These are phyloP conservation scores for Mrakia blollopis DNA, from an alignment of 768 basidiomycete species.

Conservation along the genomic window DNA sequence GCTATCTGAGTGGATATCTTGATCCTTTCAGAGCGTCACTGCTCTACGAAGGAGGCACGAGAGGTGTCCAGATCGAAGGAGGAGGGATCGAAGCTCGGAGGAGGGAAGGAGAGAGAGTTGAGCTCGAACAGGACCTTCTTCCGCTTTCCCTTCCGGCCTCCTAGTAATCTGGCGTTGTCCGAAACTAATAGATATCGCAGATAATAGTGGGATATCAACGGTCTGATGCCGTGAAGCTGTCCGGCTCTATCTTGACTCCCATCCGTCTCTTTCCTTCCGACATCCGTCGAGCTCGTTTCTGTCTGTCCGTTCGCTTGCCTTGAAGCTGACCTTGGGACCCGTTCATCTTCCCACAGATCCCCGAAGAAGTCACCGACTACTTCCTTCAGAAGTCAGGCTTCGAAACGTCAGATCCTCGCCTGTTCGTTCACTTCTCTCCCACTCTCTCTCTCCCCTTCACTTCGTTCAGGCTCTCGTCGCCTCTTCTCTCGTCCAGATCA, in stretches of 20 bases:
- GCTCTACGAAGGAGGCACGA: too few species aligned
- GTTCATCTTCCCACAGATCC: slow-evolving; percentile 57
- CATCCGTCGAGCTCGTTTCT: background rate
- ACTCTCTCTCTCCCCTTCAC: slow-evolving; percentile 8
- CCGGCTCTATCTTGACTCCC: too few species aligned
- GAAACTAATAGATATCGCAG: too few species aligned
- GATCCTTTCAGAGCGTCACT: too few species aligned
- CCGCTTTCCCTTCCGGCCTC: background rate
- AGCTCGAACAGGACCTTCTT: background rate
- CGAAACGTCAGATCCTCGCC: slow-evolving; percentile 85
- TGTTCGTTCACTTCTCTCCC: slow-evolving; percentile 54
- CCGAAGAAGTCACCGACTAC: slow-evolving; percentile 95
- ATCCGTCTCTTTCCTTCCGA: too few species aligned
- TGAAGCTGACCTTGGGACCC: background rate
- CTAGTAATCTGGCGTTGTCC: too few species aligned
- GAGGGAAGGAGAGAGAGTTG: background rate
- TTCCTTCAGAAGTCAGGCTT: slow-evolving; percentile 94
- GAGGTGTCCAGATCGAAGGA: too few species aligned
- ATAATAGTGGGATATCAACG: too few species aligned
- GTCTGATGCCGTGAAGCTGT: too few species aligned
- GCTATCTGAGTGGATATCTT: too few species aligned
- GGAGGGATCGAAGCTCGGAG: background rate
- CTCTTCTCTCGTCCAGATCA: background rate
- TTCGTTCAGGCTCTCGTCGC: background rate
- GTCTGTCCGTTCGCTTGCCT: background rate